Evolutionary conservation across 2,329 filamentous ascomycete genomes (phyloP).

Genomic region (Ophiostoma angusticollis): DNA sequence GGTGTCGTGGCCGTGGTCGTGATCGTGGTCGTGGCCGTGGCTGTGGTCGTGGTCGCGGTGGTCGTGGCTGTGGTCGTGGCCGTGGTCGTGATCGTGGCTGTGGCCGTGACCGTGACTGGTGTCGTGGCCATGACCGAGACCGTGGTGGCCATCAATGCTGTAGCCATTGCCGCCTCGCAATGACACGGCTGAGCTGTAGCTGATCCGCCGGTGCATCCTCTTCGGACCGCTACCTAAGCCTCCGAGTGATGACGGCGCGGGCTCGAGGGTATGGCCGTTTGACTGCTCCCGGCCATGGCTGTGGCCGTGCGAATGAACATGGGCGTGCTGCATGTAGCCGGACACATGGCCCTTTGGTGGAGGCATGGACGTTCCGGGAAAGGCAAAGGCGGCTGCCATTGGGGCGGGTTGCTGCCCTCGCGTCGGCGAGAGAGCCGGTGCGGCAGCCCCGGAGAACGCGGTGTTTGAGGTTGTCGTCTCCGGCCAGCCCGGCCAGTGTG

Average conservation of each 20-base stretch:
- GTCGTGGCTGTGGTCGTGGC: conserved; percentile 6
- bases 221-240: conserved; percentile 4
- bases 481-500: too few relatives aligned
- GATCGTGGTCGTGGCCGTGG: conserved; percentile 12
- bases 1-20: conserved; percentile 1
- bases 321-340: conserved; percentile 20
- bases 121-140: background rate
- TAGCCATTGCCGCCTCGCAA: conserved; percentile 19
- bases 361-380: conserved; percentile 36
- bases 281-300: conserved; percentile 18
- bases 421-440: background rate
- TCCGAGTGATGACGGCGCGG: conserved; percentile 13
- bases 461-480: background rate
- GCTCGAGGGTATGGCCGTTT: background rate
- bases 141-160: conserved; percentile 13
- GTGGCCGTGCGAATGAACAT: conserved; percentile 17
- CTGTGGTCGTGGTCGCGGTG: conserved; percentile 18
- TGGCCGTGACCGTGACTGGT: conserved; percentile 11
- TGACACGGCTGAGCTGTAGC: conserved; percentile 15
- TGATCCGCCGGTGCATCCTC: conserved; percentile 10
- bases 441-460: too few relatives aligned
- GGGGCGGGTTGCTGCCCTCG: conserved; percentile 19
- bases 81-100: conserved; percentile 19
- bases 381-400: conserved; percentile 36
- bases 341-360: conserved; percentile 28